Evolutionary conservation across 2,329 filamentous ascomycete genomes (phyloP).

Genomic region (Dryadomyces quercivorus): DNA sequence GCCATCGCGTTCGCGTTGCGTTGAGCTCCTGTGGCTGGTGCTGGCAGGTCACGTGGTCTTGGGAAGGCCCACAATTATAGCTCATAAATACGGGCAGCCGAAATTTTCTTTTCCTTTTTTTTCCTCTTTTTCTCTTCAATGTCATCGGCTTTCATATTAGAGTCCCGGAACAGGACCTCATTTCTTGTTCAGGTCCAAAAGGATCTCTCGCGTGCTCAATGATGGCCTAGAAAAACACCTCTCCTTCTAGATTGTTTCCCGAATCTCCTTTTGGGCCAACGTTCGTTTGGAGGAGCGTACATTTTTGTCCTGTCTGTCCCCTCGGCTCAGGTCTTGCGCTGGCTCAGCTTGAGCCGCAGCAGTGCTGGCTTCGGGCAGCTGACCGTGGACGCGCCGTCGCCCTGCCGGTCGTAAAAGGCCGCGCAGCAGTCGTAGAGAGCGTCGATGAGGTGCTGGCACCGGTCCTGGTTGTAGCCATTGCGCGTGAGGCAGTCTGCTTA

Average conservation of each 20-base stretch:
- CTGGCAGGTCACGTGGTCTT: not conserved
- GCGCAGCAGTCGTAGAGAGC: slow-evolving; percentile 91
- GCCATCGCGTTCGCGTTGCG: slow-evolving; percentile 4
- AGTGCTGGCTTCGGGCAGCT: slow-evolving; percentile 79
- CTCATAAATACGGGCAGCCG: too few species aligned
- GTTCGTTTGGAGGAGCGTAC: slow-evolving; percentile 27
- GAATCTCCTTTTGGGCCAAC: slow-evolving; percentile 29
- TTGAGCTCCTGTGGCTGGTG: not conserved
- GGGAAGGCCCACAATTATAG: not conserved
- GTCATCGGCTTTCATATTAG: slow-evolving; percentile 90
- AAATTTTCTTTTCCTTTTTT: slow-evolving; percentile 23
- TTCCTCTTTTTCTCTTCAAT: slow-evolving; percentile 47
- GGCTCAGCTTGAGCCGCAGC: slow-evolving; percentile 74
- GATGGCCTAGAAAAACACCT: slow-evolving; percentile 78
- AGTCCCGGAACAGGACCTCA: slow-evolving; percentile 96
- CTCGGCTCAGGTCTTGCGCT: slow-evolving; percentile 32
- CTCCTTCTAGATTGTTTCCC: slow-evolving; percentile 63
- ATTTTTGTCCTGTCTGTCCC: slow-evolving; percentile 8
- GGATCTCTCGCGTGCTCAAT: slow-evolving; percentile 91
- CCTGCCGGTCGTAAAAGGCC: slow-evolving; percentile 69
- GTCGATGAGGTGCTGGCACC: slow-evolving; percentile 65
- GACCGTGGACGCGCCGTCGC: slow-evolving; percentile 61
- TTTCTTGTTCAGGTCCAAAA: slow-evolving; percentile 82
- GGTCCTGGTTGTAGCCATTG: slow-evolving; percentile 76
- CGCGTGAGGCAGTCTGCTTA: slow-evolving; percentile 65